phyloP scores from a whole-genome alignment of 164 flowering plant species.

The Stephania cephalantha region DNA sequence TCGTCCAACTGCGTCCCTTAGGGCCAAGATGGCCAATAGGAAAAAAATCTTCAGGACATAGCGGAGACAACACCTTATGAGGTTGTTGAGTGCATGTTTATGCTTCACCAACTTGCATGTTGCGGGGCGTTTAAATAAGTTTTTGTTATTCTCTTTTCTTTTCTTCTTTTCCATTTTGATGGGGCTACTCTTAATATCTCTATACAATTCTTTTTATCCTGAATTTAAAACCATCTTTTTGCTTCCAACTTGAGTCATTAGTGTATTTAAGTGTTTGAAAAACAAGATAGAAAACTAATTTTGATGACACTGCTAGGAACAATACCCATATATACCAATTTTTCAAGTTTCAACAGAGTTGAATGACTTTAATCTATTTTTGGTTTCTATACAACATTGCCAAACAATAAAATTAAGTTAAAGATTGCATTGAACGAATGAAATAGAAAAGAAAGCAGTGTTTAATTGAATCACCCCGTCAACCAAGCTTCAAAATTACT shows the following conservation, averaged over 20 bases:
- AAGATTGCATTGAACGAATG: not conserved
- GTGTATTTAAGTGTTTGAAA: too few relatives aligned
- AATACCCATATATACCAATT: too few relatives aligned
- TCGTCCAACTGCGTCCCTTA: too few relatives aligned
- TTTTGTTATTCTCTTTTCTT: too few relatives aligned
- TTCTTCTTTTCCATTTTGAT: not conserved
- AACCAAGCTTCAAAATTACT: not conserved
- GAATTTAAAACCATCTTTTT: not conserved
- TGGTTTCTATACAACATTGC: too few relatives aligned
- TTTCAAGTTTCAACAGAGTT: too few relatives aligned
- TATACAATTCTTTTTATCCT: not conserved
- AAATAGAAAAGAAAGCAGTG: not conserved
- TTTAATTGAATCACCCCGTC: not conserved
- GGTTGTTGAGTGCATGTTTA: not conserved
- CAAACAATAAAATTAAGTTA: too few relatives aligned
- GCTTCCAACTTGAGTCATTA: not conserved
- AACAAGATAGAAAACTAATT: not conserved
- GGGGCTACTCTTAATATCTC: not conserved
- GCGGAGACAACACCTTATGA: not conserved
- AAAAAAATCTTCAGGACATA: too few relatives aligned
- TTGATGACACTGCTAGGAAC: not conserved
- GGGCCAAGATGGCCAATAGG: too few relatives aligned
- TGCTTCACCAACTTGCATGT: not conserved
- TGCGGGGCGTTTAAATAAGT: not conserved
- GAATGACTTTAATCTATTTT: too few relatives aligned